Conservation (phyloP, 2,329 filamentous ascomycete genomes). For the Colletotrichum camelliae region DNA sequence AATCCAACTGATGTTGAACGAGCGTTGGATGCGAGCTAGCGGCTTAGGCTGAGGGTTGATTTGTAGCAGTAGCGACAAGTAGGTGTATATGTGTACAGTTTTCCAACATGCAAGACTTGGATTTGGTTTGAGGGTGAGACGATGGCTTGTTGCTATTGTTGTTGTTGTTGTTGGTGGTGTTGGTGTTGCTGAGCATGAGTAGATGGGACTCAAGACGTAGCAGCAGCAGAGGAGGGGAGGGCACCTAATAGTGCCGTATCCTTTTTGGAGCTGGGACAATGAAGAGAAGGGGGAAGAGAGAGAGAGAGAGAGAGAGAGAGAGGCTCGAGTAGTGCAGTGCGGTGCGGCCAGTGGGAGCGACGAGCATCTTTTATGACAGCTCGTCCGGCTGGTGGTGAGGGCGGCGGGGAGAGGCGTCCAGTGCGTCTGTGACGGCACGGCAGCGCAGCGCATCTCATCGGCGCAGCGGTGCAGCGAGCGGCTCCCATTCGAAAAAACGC, state of each 20-base stretch:
- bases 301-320: not conserved
- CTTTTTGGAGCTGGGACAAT: not conserved
- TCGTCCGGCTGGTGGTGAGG: not conserved
- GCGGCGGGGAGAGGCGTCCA: not conserved
- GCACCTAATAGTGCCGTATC: constrained; percentile 18
- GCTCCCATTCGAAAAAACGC: not conserved
- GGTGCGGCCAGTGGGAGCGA: not conserved
- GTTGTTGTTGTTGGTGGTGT: not conserved
- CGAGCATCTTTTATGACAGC: constrained; percentile 20
- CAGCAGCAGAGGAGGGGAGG: not conserved
- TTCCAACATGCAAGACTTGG: not conserved
- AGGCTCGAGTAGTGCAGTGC: not conserved
- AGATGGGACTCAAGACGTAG: not conserved
- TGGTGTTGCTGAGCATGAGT: not conserved
- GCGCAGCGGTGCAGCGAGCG: not conserved
- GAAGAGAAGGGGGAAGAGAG: not conserved
- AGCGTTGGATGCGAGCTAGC: not conserved
- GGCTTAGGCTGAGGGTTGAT: not conserved
- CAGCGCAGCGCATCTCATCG: not conserved
- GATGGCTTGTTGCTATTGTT: not conserved
- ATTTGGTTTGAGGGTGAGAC: not conserved
- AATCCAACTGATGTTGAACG: not conserved
- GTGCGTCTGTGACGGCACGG: not conserved
- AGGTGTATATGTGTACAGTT: not conserved
- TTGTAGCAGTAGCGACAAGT: not conserved